phyloP scores from a whole-genome alignment of 2,329 filamentous ascomycete genomes.

The Stachybotrys chartarum region DNA sequence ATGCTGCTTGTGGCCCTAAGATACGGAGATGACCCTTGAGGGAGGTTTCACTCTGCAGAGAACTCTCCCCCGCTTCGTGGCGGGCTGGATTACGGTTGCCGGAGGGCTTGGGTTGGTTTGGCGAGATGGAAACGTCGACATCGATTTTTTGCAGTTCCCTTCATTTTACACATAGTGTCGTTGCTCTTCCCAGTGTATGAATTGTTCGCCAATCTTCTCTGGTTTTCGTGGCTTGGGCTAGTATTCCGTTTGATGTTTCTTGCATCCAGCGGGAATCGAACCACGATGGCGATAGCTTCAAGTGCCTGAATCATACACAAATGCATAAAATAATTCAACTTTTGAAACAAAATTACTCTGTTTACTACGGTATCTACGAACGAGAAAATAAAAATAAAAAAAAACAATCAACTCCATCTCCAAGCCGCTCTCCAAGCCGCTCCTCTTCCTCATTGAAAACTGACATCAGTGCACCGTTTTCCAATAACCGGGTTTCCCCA shows the following conservation, averaged over 20 bases:
- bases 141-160: slow-evolving; percentile 16
- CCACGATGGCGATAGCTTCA: too few species aligned
- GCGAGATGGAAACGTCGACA: slow-evolving; percentile 50
- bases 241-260: not conserved
- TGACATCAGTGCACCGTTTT: not conserved
- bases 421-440: not conserved
- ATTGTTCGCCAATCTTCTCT: too few species aligned
- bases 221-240: not conserved
- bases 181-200: not conserved
- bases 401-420: not conserved
- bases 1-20: slow-evolving; percentile 56
- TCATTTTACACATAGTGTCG: not conserved
- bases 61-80: slow-evolving; percentile 63
- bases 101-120: slow-evolving; percentile 49
- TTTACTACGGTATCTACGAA: not conserved
- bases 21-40: slow-evolving; percentile 64
- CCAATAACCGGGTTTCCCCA: not conserved
- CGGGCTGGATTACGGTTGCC: slow-evolving; percentile 60
- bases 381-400: not conserved
- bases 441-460: not conserved
- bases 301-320: too few species aligned
- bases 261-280: not conserved
- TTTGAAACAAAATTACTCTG: too few species aligned
- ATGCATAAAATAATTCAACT: too few species aligned
- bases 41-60: slow-evolving; percentile 69